Base-by-base conservation (phyloP, 257 asterid species). In the Craterostigma plantagineum region DNA sequence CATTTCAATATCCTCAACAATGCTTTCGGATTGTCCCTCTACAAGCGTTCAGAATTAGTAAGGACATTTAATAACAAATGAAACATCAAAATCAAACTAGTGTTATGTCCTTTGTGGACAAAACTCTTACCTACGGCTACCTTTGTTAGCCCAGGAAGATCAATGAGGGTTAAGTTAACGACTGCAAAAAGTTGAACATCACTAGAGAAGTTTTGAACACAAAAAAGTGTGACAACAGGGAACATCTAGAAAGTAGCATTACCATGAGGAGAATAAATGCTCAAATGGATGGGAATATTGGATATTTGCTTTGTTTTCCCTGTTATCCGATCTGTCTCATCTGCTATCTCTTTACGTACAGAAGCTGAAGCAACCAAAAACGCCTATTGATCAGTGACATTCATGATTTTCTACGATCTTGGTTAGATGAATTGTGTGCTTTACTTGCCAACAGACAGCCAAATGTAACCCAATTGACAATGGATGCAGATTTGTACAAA, bases 281-380 rank as follows among this genome's bases (percentile, higher is more conserved):
- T n/a, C n/a, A n/a, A n/a, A n/a, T n/a, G n/a, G n/a, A n/a, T n/a
- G n/a, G n/a, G n/a, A n/a, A n/a, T n/a, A 37, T 86, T 86, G 11
- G 95, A 86, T 49, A 86, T 86, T 51, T 74, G 90, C 51, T 86
- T 86, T 55, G 50, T 47, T 71, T 76, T 71, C 64, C 97, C 95
- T 33, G 93, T 86, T 59, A 81, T 86, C 23, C 95, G 93, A 46
- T 86, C 97, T 3, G 95, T 86, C 67, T 86, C 97, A 65, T 86
- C 97, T 17, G 93, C 67, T 46, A 86, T 86, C 75, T 86, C 95
- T 61, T 73, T 70, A 37, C 97, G 76, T 38, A 81, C 97, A 57
- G 95, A 50, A 66, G 94, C 94, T 86, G 82, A 66, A 69, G 51
- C 34, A 68, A 15, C 61, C 61, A 51, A 59, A 63, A 60, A 48